Conservation (phyloP, 768 basidiomycete species). For the Tricholoma sp. region DNA sequence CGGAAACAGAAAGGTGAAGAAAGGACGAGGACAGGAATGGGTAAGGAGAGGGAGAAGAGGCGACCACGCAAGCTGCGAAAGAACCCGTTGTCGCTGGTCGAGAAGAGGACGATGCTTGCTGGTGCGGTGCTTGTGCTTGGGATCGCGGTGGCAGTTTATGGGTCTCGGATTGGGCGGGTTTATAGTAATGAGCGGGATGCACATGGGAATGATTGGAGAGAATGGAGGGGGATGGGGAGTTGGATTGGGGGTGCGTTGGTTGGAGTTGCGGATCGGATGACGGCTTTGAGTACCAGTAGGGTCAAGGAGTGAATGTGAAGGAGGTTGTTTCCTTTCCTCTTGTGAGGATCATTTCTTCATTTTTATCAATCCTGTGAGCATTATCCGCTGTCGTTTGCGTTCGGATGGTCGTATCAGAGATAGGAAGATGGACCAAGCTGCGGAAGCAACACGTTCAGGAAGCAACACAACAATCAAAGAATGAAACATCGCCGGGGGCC, state of each 20-base stretch:
- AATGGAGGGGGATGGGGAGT: slow-evolving; percentile 16
- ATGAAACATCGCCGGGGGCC: slow-evolving; percentile 61
- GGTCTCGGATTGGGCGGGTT: slow-evolving; percentile 27
- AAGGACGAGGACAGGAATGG: slow-evolving; percentile 11
- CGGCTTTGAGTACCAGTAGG: neutral
- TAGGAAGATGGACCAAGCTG: slow-evolving; percentile 50
- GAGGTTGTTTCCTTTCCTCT: too few relatives aligned
- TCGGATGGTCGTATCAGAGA: neutral
- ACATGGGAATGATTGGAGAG: slow-evolving; percentile 19
- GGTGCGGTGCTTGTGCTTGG: slow-evolving; percentile 68
- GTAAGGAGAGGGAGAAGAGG: slow-evolving; percentile 14
- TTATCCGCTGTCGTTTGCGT: neutral
- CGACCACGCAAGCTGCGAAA: slow-evolving; percentile 13
- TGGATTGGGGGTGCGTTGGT: slow-evolving; percentile 26
- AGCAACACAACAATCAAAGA: neutral
- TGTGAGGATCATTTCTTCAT: neutral
- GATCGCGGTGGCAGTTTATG: slow-evolving; percentile 62
- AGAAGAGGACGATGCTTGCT: slow-evolving; percentile 46
- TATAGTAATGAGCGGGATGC: slow-evolving; percentile 18
- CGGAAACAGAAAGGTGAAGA: slow-evolving; percentile 10
- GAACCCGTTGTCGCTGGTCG: slow-evolving; percentile 21
- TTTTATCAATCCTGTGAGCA: too few relatives aligned
- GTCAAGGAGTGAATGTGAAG: neutral
- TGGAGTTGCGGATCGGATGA: slow-evolving; percentile 19
- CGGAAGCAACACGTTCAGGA: slow-evolving; percentile 42